Evolutionary conservation across 495 filamentous ascomycete genomes (phyloP), one percentile per base, ranked within the genome.

Genomic region (Sphaerosporella brunnea): DNA sequence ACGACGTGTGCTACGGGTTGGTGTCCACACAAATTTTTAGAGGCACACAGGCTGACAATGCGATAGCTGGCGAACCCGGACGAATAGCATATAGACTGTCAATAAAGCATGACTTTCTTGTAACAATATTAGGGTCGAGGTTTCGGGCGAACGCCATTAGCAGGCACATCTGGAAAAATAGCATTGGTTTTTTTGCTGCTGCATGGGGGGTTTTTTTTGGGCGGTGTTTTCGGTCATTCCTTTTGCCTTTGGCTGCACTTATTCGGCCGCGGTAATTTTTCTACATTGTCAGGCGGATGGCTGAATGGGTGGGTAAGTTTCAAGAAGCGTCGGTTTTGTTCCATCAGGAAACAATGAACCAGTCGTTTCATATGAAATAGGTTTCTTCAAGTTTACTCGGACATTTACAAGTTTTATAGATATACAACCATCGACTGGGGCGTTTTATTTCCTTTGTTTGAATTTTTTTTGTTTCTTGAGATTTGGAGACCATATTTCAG

Each of bases 41-140:
- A n/a, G n/a, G n/a, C n/a, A n/a, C n/a, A n/a, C n/a, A n/a, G n/a
- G n/a, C n/a, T n/a, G n/a, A n/a, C n/a, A n/a, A n/a, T n/a, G n/a
- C n/a, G n/a, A n/a, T 35, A 60, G 57, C 57, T 60, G 47, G 57
- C 57, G 49, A 60, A 60, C 18, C 57, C 57, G 24, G 57, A 60
- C 32, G 57, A 60, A 30, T 59, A 60, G 23, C 25, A 44, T 11
- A 25, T 5, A 32, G 5, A 7, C 5, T 32, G n/a, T 32, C 5
- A 32, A 32, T 32, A 13, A 32, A 32, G 8, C 8, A 4, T 18
- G 35, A 18, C 35, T 11, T 37, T 37, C 35, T 37, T 37, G 35
- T 37, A 37, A 37, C 16, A 37, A 37, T 37, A 37, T 4, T 37
- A 37, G 35, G 35, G 35, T 5, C 35, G 35, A 37, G 8, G 4